Conservation (phyloP, 225 moss, liverwort and hornwort species). For the Ulota crispa region DNA sequence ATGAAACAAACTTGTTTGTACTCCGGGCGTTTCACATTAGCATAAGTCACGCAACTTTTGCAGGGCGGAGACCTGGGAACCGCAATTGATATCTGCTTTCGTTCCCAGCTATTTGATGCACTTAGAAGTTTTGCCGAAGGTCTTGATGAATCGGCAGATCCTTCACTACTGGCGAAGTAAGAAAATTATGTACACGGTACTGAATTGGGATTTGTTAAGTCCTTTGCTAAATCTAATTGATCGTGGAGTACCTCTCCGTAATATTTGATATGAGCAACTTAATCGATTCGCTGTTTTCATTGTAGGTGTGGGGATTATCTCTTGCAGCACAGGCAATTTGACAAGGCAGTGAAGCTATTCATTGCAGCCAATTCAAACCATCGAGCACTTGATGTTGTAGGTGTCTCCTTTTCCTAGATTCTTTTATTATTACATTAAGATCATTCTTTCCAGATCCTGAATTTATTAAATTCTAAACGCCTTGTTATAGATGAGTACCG, state of each 20-base stretch:
- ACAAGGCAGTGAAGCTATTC: constrained; percentile 87
- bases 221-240: constrained; percentile 1
- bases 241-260: not conserved
- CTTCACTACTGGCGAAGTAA: constrained; percentile 76
- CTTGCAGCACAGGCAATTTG: constrained; percentile 79
- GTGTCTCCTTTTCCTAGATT: constrained; percentile 12
- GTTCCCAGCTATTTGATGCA: constrained; percentile 78
- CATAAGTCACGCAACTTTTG: constrained; percentile 4
- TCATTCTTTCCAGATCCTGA: not conserved
- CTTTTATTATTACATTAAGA: not conserved
- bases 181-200: constrained; percentile 1
- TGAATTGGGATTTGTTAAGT: not conserved
- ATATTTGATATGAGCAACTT: constrained; percentile 6
- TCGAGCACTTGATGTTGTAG: constrained; percentile 76
- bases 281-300: not conserved
- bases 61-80: constrained; percentile 87
- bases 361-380: constrained; percentile 75
- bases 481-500: not conserved
- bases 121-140: constrained; percentile 78
- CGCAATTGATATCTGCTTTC: constrained; percentile 89
- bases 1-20: not conserved
- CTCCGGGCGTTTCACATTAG: not conserved
- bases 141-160: constrained; percentile 78
- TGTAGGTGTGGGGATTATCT: constrained; percentile 94
- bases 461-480: not conserved